phyloP scores from a whole-genome alignment of 2,329 filamentous ascomycete genomes.

The Dactylellina drechsleri region DNA sequence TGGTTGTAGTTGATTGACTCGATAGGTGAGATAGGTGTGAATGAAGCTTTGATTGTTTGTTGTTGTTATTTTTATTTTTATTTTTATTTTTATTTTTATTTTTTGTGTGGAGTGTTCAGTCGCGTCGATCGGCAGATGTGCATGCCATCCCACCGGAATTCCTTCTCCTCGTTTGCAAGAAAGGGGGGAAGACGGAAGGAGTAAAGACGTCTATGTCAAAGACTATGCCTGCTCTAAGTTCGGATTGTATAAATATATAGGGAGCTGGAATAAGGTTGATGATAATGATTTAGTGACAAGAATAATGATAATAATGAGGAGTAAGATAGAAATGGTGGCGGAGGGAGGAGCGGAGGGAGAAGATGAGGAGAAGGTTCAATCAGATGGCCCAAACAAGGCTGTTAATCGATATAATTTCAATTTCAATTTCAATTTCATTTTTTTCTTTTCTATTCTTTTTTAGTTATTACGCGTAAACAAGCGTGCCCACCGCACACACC shows the following conservation, averaged over 20 bases:
- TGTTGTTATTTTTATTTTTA: too few relatives aligned
- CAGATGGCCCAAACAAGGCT: constrained; percentile 42
- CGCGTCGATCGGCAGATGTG: too few relatives aligned
- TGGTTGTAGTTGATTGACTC: neutral
- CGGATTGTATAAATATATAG: too few relatives aligned
- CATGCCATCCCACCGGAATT: too few relatives aligned
- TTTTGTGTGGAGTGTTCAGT: too few relatives aligned
- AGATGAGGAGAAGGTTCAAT: constrained; percentile 21
- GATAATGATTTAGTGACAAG: neutral
- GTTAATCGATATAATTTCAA: constrained; percentile 3
- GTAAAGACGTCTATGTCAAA: too few relatives aligned
- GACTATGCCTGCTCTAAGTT: too few relatives aligned
- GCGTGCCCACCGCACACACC: neutral
- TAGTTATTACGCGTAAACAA: constrained; percentile 9
- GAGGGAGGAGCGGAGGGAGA: neutral
- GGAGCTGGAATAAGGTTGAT: too few relatives aligned
- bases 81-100: too few relatives aligned
- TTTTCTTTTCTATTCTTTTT: too few relatives aligned
- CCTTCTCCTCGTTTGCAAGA: neutral
- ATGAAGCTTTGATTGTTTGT: too few relatives aligned
- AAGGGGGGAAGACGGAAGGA: neutral
- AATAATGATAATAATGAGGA: neutral
- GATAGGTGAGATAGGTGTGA: too few relatives aligned
- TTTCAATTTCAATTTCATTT: neutral
- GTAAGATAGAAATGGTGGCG: constrained; percentile 7